Evolutionary conservation across 768 basidiomycete species (phyloP), one percentile per base, ranked within the genome.

Genomic region (Cystofilobasidium ferigula): DNA sequence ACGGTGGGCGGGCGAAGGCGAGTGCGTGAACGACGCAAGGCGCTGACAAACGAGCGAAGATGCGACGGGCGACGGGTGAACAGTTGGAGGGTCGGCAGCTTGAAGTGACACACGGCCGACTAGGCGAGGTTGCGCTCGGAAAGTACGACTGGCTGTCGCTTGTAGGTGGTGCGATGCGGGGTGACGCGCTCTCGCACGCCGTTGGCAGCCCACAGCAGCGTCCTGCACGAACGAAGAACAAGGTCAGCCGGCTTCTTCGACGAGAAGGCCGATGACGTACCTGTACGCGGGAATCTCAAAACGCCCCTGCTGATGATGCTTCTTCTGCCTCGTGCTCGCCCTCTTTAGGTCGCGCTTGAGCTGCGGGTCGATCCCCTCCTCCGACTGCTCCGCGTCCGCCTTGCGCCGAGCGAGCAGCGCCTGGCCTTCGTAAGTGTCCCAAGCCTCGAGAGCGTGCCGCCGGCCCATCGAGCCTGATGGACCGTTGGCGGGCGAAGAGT

Each of bases 381-480:
- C 80, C n/a, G n/a, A n/a, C 67, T 81, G 79, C 42, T 71, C 69
- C 57, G 66, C 65, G 26, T 36, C n/a, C 24, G 28, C 22, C 51
- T 54, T 54, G 28, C 51, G 51, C 64, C 78, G 73, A 3, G 81
- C 78, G 30, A 79, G 69, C 47, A 74, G 71, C 1, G 79, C 79
- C 70, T 80, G 78, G 26, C 81, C 81, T 71, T 81, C 80, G 38
- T 80, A 73, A 64, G 78, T 78, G 62, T 81, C 79, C 69, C 64
- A 74, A 20, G 60, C 75, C 69, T 78, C 77, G 66, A 78, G 71
- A 56, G 76, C 78, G 68, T 77, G 78, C 62, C 78, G 71, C 24
- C 79, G 73, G 0, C 73, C 74, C 66, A 77, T 73, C n/a, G 61
- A 53, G 72, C 57, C 43, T 10, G 51, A 30, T 2, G 51, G 51